Evolutionary conservation across 805 yeast species (phyloP).

Genomic region (Candida odintsovae): DNA sequence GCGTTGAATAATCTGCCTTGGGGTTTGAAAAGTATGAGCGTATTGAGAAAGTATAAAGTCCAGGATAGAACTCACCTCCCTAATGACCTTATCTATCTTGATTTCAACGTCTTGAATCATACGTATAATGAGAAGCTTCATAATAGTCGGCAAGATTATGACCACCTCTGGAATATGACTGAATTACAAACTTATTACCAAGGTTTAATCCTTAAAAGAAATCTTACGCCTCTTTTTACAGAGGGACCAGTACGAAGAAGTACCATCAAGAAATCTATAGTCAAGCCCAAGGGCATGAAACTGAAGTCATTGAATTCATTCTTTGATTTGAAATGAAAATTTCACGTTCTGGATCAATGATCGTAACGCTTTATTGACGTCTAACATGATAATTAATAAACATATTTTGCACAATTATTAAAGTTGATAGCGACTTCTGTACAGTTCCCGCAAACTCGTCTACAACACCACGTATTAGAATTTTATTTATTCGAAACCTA

Average conservation of each 20-base stretch:
- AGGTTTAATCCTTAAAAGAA: slow-evolving; percentile 12
- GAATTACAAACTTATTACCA: slow-evolving; percentile 10
- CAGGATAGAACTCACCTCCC: slow-evolving; percentile 4
- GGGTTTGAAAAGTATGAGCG: slow-evolving; percentile 15
- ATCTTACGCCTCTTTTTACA: background rate
- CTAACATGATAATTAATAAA: too few relatives aligned
- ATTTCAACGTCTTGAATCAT: slow-evolving; percentile 16
- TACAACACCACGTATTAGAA: background rate
- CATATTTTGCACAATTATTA: too few relatives aligned
- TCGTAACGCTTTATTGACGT: too few relatives aligned
- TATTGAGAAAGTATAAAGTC: slow-evolving; percentile 8
- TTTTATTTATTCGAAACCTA: background rate
- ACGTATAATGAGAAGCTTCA: slow-evolving; percentile 1
- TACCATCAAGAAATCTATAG: background rate
- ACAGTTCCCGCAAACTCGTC: background rate
- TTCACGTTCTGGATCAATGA: too few relatives aligned
- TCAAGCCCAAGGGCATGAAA: slow-evolving; percentile 5
- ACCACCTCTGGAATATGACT: slow-evolving; percentile 15
- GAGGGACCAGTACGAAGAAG: background rate
- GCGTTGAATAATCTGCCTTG: slow-evolving; percentile 11
- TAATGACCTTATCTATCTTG: slow-evolving; percentile 7
- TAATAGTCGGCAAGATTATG: slow-evolving; percentile 6
- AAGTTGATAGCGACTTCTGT: too few relatives aligned
- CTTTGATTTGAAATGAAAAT: slow-evolving; percentile 14
- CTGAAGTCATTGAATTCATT: slow-evolving; percentile 13